Conservation (phyloP, 768 basidiomycete genomes). For the Leucogyrophana mollusca region DNA sequence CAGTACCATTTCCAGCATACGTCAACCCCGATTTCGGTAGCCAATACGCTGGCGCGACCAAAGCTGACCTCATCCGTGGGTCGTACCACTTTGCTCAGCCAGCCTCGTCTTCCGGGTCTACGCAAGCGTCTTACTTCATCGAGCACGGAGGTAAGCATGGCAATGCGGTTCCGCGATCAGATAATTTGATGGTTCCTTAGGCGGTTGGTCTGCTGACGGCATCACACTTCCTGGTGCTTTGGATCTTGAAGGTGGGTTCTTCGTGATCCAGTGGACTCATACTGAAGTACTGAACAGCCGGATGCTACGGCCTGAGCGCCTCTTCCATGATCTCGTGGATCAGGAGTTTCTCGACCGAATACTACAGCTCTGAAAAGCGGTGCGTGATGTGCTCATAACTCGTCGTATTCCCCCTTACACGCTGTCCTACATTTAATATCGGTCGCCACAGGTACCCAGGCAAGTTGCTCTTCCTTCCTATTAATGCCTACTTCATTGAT, state of each 20-base stretch:
- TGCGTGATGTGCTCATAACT: conserved; percentile 19
- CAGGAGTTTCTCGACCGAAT: conserved; percentile 53
- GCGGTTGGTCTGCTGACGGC: conserved; percentile 36
- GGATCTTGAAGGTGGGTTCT: conserved; percentile 35
- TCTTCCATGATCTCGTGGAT: conserved; percentile 58
- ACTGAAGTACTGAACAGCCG: conserved; percentile 28
- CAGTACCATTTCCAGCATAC: conserved; percentile 25
- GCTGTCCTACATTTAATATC: neutral
- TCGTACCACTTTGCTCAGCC: conserved; percentile 38
- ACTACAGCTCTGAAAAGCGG: conserved; percentile 43
- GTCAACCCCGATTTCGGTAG: conserved; percentile 37
- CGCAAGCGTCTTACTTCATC: conserved; percentile 36
- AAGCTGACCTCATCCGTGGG: conserved; percentile 32
- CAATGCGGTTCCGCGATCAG: neutral
- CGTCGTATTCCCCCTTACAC: neutral
- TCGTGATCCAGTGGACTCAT: neutral
- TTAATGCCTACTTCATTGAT: too few relatives aligned
- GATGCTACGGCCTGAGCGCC: conserved; percentile 50
- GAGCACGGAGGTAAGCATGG: conserved; percentile 26
- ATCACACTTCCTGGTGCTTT: conserved; percentile 37
- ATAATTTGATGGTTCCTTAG: conserved; percentile 1
- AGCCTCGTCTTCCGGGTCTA: conserved; percentile 27
- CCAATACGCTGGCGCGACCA: conserved; percentile 35
- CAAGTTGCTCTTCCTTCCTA: too few relatives aligned
- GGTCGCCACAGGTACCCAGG: conserved; percentile 5